A percentile compares a stretch with the other conserved stretches of the same genome.
Conservation (phyloP, 2,329 filamentous ascomycete species). For the Bimuria novae-zelandiae region DNA sequence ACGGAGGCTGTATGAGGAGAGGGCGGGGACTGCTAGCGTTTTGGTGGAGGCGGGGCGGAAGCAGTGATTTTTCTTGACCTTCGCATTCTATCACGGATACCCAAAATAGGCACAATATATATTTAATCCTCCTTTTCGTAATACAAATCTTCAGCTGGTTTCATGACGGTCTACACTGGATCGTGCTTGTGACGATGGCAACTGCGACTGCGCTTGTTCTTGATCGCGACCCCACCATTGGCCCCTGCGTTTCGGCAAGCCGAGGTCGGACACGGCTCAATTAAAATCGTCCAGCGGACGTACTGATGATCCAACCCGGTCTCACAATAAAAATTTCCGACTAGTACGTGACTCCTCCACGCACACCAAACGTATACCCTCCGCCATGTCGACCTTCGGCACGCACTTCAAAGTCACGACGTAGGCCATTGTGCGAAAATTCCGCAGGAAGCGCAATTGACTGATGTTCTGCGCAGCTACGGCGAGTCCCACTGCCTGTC, state of each 20-base stretch:
- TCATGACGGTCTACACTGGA: not conserved
- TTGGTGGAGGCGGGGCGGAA: slow-evolving; percentile 30
- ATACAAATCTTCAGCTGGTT: not conserved
- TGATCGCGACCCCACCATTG: not conserved
- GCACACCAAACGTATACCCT: not conserved
- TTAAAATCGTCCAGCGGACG: not conserved
- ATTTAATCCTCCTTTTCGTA: not conserved
- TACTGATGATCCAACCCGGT: not conserved
- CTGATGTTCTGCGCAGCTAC: slow-evolving; percentile 57
- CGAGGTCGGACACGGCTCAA: too few species aligned
- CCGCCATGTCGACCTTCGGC: slow-evolving; percentile 74
- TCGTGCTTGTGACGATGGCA: not conserved
- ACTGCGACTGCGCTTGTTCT: not conserved
- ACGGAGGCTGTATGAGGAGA: slow-evolving; percentile 54
- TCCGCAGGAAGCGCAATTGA: slow-evolving; percentile 1
- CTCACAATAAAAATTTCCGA: slow-evolving; percentile 6
- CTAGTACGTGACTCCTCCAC: slow-evolving; percentile 8
- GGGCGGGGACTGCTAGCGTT: slow-evolving; percentile 47
- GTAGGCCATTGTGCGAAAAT: slow-evolving; percentile 54
- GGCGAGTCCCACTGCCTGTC: slow-evolving; percentile 90
- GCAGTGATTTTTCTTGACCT: slow-evolving; percentile 6
- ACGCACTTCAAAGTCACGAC: slow-evolving; percentile 81
- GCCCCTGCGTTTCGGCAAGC: too few species aligned
- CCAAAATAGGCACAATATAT: slow-evolving; percentile 1
- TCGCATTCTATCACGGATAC: not conserved